Percentiles rank a stretch among this genome's conserved stretches.
phyloP scores from a whole-genome alignment of 306 rosid species.

The Trifolium subterraneum region DNA sequence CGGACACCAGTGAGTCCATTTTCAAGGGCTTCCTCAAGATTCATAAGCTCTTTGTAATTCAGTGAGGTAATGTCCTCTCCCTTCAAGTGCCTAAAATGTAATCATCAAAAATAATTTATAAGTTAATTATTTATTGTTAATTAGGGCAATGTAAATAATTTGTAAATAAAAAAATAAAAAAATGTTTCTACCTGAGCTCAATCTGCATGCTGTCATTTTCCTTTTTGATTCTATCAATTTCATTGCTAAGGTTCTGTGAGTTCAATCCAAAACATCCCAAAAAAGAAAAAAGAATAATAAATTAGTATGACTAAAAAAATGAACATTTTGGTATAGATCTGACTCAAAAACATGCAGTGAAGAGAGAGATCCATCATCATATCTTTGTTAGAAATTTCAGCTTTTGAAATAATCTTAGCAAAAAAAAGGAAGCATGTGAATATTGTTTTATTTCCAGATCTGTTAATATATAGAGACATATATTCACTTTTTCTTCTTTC shows the following conservation, averaged over 20 bases:
- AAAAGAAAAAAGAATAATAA: background rate
- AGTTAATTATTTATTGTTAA: slow-evolving; percentile 1
- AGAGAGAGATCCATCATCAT: slow-evolving; percentile 30
- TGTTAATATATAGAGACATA: slow-evolving; percentile 44
- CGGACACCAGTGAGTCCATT: slow-evolving; percentile 68
- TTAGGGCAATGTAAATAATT: slow-evolving; percentile 10
- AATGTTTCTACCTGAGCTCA: slow-evolving; percentile 60
- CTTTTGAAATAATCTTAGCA: slow-evolving; percentile 52
- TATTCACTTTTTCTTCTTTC: slow-evolving; percentile 45
- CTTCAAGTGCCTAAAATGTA: slow-evolving; percentile 76
- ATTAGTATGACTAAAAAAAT: background rate
- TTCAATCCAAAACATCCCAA: slow-evolving; percentile 35
- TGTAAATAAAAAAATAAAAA: background rate
- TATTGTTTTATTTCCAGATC: slow-evolving; percentile 60
- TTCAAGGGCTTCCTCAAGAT: slow-evolving; percentile 68
- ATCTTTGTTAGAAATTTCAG: background rate
- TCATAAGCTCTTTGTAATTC: slow-evolving; percentile 71
- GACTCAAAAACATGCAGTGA: slow-evolving; percentile 33
- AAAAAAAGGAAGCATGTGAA: slow-evolving; percentile 56
- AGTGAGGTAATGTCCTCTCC: slow-evolving; percentile 83
- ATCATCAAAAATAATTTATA: background rate
- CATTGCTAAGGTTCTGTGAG: slow-evolving; percentile 75
- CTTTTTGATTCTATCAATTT: slow-evolving; percentile 82
- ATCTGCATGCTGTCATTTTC: slow-evolving; percentile 92
- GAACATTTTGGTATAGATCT: slow-evolving; percentile 41